These are phyloP conservation scores for Ceratocystis lukuohia DNA, from an alignment of 2,329 filamentous ascomycete species.

Conservation along the genomic window DNA sequence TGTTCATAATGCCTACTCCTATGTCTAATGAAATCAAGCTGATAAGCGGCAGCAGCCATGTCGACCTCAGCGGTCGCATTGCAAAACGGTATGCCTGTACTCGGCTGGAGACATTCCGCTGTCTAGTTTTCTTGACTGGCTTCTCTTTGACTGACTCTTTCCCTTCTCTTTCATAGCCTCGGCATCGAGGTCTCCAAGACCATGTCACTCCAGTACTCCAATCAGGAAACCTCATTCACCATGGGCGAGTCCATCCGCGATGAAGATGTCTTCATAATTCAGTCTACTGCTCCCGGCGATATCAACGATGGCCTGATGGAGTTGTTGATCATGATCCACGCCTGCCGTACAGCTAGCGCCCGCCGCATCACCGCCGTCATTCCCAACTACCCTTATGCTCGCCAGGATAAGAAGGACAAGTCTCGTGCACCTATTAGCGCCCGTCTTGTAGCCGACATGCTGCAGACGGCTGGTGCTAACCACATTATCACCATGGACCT, in stretches of 20 bases:
- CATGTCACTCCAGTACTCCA: slow-evolving; percentile 71
- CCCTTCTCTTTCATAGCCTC: slow-evolving; percentile 36
- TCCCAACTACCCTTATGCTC: slow-evolving; percentile 90
- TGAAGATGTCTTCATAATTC: slow-evolving; percentile 92
- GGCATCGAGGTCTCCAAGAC: slow-evolving; percentile 68
- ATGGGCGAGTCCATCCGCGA: slow-evolving; percentile 93
- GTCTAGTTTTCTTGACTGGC: too few species aligned
- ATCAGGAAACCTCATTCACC: slow-evolving; percentile 78
- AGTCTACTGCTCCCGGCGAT: slow-evolving; percentile 87
- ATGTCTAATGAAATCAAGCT: slow-evolving; percentile 43
- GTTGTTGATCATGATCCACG: slow-evolving; percentile 94
- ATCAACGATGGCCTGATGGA: slow-evolving; percentile 99
- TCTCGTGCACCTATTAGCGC: slow-evolving; percentile 92
- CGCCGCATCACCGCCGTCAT: slow-evolving; percentile 90
- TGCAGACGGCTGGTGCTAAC: slow-evolving; percentile 65
- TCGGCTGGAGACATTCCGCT: too few species aligned
- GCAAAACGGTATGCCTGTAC: slow-evolving; percentile 30
- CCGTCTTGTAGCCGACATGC: slow-evolving; percentile 93
- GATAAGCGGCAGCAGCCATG: slow-evolving; percentile 37
- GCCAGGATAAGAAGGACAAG: slow-evolving; percentile 94
- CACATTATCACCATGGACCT: slow-evolving; percentile 86
- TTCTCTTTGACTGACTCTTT: slow-evolving; percentile 22
- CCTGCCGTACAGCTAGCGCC: slow-evolving; percentile 55
- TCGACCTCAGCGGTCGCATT: slow-evolving; percentile 35
- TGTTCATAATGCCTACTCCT: slow-evolving; percentile 20